Evolutionary conservation across 2,329 filamentous ascomycete species (phyloP).

Genomic region (Elsinoe arachidis): DNA sequence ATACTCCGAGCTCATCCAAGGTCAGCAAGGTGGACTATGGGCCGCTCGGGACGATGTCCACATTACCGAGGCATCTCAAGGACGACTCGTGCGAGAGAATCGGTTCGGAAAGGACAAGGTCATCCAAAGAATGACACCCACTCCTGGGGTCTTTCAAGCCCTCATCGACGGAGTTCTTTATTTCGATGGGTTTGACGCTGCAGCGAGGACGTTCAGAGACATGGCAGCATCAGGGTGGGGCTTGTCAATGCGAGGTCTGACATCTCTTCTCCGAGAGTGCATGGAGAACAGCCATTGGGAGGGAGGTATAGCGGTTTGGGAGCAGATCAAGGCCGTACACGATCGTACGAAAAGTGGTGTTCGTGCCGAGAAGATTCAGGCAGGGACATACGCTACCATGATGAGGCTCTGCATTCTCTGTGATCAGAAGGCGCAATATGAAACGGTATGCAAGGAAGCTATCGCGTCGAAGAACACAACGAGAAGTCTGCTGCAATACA

Average conservation of each 20-base stretch:
- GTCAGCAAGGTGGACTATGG: conserved; percentile 30
- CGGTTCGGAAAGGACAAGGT: conserved; percentile 21
- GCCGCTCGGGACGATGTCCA: conserved; percentile 32
- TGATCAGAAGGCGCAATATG: conserved; percentile 16
- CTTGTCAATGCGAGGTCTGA: conserved; percentile 32
- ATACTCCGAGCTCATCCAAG: conserved; percentile 36
- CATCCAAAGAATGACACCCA: conserved; percentile 37
- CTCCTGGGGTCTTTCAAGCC: conserved; percentile 35
- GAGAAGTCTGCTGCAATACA: conserved; percentile 15
- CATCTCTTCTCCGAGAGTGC: conserved; percentile 34
- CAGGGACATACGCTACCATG: conserved; percentile 20
- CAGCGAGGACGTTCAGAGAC: conserved; percentile 33
- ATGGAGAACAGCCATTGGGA: conserved; percentile 31
- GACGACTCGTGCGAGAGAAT: conserved; percentile 18
- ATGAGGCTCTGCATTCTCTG: conserved; percentile 20
- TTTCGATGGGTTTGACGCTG: conserved; percentile 38
- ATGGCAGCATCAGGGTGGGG: conserved; percentile 40
- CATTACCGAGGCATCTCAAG: conserved; percentile 24
- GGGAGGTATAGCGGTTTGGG: conserved; percentile 33
- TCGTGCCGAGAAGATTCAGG: conserved; percentile 13
- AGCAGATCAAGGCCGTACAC: conserved; percentile 29
- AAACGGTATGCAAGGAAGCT: conserved; percentile 16
- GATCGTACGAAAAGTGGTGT: not conserved
- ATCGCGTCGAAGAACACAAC: conserved; percentile 7
- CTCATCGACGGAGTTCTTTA: conserved; percentile 35